Base-by-base conservation (phyloP, 73 alveolate genomes). In the Paraurostyla sp. region DNA sequence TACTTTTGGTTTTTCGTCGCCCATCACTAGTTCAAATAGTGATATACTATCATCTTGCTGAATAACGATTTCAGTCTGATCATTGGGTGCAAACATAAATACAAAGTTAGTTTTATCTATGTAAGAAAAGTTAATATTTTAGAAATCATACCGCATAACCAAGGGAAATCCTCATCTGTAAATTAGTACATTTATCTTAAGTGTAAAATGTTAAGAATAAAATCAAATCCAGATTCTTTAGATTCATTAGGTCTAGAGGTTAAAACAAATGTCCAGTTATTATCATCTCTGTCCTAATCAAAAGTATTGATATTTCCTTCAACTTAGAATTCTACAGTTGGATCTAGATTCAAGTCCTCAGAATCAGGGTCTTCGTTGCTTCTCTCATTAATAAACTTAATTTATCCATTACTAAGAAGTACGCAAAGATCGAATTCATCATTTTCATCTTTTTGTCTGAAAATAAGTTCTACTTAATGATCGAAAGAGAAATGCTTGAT, bases 351-450 rank as follows among this genome's bases (percentile, higher is more conserved):
- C 36, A 38, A 43, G 41, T 69, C 62, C 40, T 43, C 58, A 15
- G 84, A 69, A 15, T 69, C 65, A 4, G 84, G 84, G 40, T 69
- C 84, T 18, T 43, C 62, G 35, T 36, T 36, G 27, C 43, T 25
- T 29, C 41, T 3, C 33, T 18, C 22, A 22, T 40, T 75, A 49
- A 75, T 75, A 71, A 75, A 43, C 18, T 22, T 40, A 27, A 75
- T 75, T 50, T 48, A 16, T 2, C 87, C 87, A 69, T 69, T 63
- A 29, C 46, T 22, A n/a, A 75, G 73, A 27, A 75, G 71, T n/a
- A 75, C 87, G 22, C 87, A 40, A 33, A 75, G n/a, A 50, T 75
- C 71, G 22, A 75, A 43, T 4, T 43, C 87, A 15, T 32, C 71
- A 30, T 75, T 46, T 46, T 46, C 87, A 25, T 48, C 63, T 23